These are phyloP conservation scores for Spirogloea muscicola DNA, from an alignment of 139 green algal genomes.

Conservation along the genomic window DNA sequence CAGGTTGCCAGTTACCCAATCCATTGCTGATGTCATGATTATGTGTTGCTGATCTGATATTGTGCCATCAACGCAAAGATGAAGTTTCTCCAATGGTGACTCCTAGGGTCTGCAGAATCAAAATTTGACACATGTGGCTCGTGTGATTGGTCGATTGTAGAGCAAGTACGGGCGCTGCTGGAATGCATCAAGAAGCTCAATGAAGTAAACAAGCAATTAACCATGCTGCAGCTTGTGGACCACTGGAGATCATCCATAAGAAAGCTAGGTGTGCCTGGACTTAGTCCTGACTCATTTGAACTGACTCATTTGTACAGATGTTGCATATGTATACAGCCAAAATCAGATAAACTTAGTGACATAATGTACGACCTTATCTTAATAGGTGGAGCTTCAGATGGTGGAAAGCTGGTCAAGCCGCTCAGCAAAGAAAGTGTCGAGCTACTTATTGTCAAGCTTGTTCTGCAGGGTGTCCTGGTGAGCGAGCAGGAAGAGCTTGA, in stretches of 20 bases:
- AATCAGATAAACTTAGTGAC: background rate
- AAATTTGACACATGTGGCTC: background rate
- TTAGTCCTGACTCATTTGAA: background rate
- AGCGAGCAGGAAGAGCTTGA: constrained; percentile 1
- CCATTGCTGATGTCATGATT: background rate
- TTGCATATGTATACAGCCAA: no score
- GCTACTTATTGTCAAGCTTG: constrained; percentile 13
- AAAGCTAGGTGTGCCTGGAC: background rate
- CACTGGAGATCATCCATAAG: constrained; percentile 7
- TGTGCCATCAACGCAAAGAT: background rate
- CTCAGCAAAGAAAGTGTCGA: constrained; percentile 25
- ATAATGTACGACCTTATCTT: background rate
- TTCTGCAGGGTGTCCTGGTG: constrained; percentile 14
- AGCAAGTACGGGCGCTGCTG: constrained; percentile 9
- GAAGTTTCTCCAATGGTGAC: background rate
- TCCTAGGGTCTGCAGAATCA: no score
- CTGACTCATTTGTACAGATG: background rate
- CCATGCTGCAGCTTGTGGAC: constrained; percentile 19
- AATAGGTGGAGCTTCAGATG: background rate
- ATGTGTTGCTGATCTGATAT: background rate
- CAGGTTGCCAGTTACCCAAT: background rate
- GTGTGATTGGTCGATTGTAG: background rate
- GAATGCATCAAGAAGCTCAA: constrained; percentile 2
- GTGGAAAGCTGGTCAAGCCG: background rate
- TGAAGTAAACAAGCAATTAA: background rate